A percentile compares a stretch with the other conserved stretches of the same genome.
Evolutionary conservation across 371 early-diverging fungal species (phyloP).

Genomic region (Mortierella sp.): DNA sequence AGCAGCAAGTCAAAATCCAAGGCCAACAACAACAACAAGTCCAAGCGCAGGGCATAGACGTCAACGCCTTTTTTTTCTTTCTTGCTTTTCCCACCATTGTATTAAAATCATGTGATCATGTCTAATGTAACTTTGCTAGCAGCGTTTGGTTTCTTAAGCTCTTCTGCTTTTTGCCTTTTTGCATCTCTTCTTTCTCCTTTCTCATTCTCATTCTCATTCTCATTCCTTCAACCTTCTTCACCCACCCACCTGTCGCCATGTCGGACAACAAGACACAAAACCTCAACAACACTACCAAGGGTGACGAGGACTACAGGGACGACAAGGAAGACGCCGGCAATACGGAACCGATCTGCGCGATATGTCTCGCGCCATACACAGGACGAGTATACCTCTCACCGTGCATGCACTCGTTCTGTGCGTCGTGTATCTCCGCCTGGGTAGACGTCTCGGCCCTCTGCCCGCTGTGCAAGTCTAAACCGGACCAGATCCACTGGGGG

Average conservation of each 20-base stretch:
- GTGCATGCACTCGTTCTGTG: conserved; percentile 77
- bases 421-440: conserved; percentile 73
- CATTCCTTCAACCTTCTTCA: background rate
- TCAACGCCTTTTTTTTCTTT: background rate
- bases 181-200: background rate
- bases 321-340: conserved; percentile 3
- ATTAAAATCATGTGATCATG: conserved; percentile 4
- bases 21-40: background rate
- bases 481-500: conserved; percentile 44
- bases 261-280: conserved; percentile 1
- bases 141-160: background rate
- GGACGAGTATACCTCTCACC: conserved; percentile 68
- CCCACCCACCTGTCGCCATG: background rate
- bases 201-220: background rate
- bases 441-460: conserved; percentile 65
- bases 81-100: background rate
- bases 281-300: too few species aligned
- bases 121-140: background rate
- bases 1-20: conserved; percentile 14
- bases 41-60: conserved; percentile 2
- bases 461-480: conserved; percentile 68
- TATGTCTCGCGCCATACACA: conserved; percentile 66
- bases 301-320: background rate
- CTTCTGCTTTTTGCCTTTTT: background rate
- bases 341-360: conserved; percentile 62